Evolutionary conservation across 2,329 filamentous ascomycete species (phyloP).

Genomic region (Chaetoscypha palmicola): DNA sequence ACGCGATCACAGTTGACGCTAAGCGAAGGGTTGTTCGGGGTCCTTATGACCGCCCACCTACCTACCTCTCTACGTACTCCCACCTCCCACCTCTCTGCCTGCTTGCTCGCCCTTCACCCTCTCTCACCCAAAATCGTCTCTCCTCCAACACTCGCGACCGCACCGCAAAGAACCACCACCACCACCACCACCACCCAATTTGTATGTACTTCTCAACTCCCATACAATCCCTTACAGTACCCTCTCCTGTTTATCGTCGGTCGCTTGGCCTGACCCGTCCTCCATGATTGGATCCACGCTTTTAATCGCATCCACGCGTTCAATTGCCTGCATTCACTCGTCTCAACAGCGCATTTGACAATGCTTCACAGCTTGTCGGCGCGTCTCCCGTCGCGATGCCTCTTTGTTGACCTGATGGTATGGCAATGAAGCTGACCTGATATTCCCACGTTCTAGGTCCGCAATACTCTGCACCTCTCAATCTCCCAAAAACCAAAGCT

Average conservation of each 20-base stretch:
- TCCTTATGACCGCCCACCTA: neutral
- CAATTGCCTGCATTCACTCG: conserved; percentile 5
- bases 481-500: conserved; percentile 6
- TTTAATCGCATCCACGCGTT: conserved; percentile 1
- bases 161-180: too few species aligned
- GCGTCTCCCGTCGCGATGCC: conserved; percentile 5
- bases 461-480: neutral
- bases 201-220: neutral
- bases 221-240: neutral
- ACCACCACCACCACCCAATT: neutral
- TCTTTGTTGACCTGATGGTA: conserved; percentile 3
- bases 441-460: conserved; percentile 1
- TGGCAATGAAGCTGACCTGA: neutral
- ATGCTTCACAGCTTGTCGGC: conserved; percentile 5
- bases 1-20: too few species aligned
- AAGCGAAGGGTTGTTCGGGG: neutral
- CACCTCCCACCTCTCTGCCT: too few species aligned
- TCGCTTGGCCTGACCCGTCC: neutral
- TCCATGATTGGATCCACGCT: too few species aligned
- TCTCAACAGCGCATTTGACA: conserved; percentile 2
- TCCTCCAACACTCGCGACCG: neutral
- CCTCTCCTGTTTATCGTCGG: neutral
- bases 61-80: neutral
- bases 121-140: neutral
- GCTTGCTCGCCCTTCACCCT: neutral